Evolutionary conservation across 177 flowering plant genomes (phyloP).

Genomic region (Vitis hybrid): DNA sequence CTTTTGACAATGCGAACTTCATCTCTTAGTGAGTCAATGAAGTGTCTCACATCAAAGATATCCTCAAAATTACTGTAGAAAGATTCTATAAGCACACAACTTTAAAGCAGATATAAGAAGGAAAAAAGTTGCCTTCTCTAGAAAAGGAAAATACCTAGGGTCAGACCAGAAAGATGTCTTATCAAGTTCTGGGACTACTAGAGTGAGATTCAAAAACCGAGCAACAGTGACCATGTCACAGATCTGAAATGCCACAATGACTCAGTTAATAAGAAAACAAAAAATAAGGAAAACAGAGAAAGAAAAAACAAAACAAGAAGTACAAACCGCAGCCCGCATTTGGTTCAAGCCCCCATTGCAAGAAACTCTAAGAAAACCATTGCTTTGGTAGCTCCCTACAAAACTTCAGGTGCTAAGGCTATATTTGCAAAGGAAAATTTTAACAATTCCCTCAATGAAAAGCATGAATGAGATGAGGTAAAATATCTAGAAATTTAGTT

Average conservation of each 20-base stretch:
- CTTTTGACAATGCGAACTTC: constrained; percentile 81
- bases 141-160: constrained; percentile 55
- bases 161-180: constrained; percentile 96
- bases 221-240: constrained; percentile 99
- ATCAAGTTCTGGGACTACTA: constrained; percentile 97
- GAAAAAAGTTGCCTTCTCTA: neutral
- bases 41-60: constrained; percentile 83
- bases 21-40: constrained; percentile 90
- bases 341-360: constrained; percentile 99
- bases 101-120: neutral
- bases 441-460: neutral
- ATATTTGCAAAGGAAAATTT: neutral
- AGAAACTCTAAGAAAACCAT: constrained; percentile 87
- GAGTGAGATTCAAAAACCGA: constrained; percentile 82
- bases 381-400: constrained; percentile 87
- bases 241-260: constrained; percentile 51
- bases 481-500: neutral
- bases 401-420: constrained; percentile 1
- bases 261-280: constrained; percentile 12
- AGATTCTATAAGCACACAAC: neutral
- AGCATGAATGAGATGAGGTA: neutral
- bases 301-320: constrained; percentile 11
- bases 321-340: constrained; percentile 97
- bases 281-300: neutral
- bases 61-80: constrained; percentile 85